These are phyloP conservation scores for Caryocar brasiliense DNA, from an alignment of 441 rosid species.

Conservation along the genomic window DNA sequence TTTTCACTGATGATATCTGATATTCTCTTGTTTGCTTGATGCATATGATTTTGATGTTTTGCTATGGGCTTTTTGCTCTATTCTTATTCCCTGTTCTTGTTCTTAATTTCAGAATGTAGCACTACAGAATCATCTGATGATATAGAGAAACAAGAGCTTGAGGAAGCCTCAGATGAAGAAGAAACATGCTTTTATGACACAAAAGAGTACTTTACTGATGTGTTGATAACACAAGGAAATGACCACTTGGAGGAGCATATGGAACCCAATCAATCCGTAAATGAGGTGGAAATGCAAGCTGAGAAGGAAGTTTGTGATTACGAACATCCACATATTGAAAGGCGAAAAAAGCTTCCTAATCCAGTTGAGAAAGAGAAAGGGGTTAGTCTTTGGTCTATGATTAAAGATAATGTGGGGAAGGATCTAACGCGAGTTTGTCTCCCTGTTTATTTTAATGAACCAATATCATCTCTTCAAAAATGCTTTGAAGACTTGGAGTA, in stretches of 20 bases:
- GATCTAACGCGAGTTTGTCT: slow-evolving; percentile 94
- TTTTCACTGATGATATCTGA: not conserved
- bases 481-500: slow-evolving; percentile 88
- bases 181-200: slow-evolving; percentile 61
- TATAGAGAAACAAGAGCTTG: slow-evolving; percentile 75
- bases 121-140: slow-evolving; percentile 90
- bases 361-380: slow-evolving; percentile 93
- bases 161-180: slow-evolving; percentile 68
- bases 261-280: slow-evolving; percentile 13
- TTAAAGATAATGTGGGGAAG: slow-evolving; percentile 88
- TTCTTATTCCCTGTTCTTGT: slow-evolving; percentile 10
- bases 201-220: slow-evolving; percentile 56
- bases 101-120: slow-evolving; percentile 70
- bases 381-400: slow-evolving; percentile 95
- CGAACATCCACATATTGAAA: slow-evolving; percentile 35
- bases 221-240: slow-evolving; percentile 18
- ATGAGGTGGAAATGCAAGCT: slow-evolving; percentile 31
- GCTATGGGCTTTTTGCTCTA: not conserved
- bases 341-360: slow-evolving; percentile 79
- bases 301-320: slow-evolving; percentile 23
- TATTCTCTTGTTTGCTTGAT: not conserved
- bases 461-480: slow-evolving; percentile 89
- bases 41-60: not conserved
- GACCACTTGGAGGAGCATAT: slow-evolving; percentile 14
- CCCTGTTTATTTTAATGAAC: slow-evolving; percentile 94